These are phyloP conservation scores for Mycena latifolia DNA, from an alignment of 768 basidiomycete species.

Conservation along the genomic window DNA sequence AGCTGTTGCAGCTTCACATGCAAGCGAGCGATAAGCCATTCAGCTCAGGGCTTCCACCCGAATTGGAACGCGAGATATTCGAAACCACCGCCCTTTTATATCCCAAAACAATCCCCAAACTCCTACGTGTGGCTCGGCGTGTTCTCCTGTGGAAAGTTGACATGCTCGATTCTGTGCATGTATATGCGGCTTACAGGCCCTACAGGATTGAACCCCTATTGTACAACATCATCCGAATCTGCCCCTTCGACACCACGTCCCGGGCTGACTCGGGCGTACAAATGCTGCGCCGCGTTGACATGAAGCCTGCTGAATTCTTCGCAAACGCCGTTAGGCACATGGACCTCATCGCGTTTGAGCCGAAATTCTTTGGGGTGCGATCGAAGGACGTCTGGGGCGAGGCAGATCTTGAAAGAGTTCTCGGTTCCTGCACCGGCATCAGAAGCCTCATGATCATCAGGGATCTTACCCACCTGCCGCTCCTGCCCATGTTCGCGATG, in stretches of 20 bases:
- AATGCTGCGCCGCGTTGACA: neutral
- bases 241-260: neutral
- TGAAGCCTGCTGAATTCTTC: neutral
- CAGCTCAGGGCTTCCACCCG: too few relatives aligned
- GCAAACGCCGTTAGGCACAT: neutral
- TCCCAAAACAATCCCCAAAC: neutral
- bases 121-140: neutral
- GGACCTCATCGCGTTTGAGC: neutral
- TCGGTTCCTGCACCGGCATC: neutral
- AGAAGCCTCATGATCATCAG: neutral
- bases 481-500: slow-evolving; percentile 2
- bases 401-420: neutral
- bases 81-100: neutral
- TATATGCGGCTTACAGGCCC: neutral
- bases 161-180: neutral
- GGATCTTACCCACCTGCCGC: too few relatives aligned
- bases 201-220: slow-evolving; percentile 9
- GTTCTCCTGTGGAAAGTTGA: neutral
- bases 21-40: too few relatives aligned
- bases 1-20: too few relatives aligned
- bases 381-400: neutral
- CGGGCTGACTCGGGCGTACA: neutral
- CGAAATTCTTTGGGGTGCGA: neutral
- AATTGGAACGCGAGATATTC: too few relatives aligned
- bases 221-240: neutral